Evolutionary conservation across 208 protist species (phyloP).

Genomic region (Balamuthia mandrillaris): DNA sequence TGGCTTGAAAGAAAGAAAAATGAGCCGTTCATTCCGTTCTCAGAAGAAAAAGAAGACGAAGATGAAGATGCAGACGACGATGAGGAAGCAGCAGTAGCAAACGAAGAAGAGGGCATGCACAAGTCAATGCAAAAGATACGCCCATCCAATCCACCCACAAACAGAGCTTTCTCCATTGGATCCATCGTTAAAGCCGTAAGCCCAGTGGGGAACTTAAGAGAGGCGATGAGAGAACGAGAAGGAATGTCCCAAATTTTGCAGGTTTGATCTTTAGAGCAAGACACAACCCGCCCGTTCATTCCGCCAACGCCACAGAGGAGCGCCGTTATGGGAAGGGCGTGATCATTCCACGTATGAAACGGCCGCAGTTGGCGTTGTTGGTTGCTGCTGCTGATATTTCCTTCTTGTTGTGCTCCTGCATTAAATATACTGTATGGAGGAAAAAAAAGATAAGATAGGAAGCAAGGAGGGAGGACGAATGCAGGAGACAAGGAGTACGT

Average conservation of each 20-base stretch:
- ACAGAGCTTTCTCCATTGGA: not conserved
- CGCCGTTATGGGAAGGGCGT: constrained; percentile 25
- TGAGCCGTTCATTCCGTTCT: too few species aligned
- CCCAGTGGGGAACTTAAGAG: constrained; percentile 31
- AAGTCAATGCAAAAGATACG: not conserved
- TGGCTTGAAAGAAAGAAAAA: not conserved
- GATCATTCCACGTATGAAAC: constrained; percentile 37
- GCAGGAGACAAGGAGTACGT: not conserved
- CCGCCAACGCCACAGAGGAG: constrained; percentile 15
- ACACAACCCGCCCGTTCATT: not conserved
- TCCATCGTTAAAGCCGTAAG: constrained; percentile 13
- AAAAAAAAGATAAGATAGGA: not conserved
- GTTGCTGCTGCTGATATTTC: not conserved
- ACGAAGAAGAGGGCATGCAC: not conserved
- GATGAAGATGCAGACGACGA: too few species aligned
- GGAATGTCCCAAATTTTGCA: constrained; percentile 42
- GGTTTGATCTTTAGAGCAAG: constrained; percentile 22
- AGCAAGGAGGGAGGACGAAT: not conserved
- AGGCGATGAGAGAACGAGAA: not conserved
- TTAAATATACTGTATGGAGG: not conserved
- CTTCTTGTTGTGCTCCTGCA: too few species aligned
- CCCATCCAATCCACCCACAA: not conserved
- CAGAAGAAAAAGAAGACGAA: too few species aligned
- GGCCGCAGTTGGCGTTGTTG: not conserved
- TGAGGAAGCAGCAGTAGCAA: not conserved